Conservation (phyloP, 1,139 yeast species). For the Yamadazyma aaseri region DNA sequence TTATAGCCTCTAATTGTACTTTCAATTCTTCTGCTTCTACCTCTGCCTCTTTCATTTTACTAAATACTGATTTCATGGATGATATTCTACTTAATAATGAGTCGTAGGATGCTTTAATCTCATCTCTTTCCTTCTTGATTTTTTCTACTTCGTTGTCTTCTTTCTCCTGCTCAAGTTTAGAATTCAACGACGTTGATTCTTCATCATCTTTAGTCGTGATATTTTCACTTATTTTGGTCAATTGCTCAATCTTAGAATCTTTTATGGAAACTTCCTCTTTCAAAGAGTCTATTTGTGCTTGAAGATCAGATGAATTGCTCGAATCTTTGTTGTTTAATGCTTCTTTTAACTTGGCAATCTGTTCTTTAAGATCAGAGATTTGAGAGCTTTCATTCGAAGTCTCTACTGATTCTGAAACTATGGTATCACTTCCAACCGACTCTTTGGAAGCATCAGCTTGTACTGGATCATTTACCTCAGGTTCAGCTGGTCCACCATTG, state of each 20-base stretch:
- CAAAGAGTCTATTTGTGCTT: neutral
- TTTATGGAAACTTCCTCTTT: neutral
- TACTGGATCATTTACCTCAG: neutral
- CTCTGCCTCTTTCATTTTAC: constrained; percentile 75
- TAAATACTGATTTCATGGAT: constrained; percentile 74
- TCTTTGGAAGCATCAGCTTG: neutral
- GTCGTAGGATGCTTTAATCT: constrained; percentile 70
- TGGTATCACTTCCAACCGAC: neutral
- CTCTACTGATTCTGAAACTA: neutral
- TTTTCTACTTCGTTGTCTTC: constrained; percentile 6
- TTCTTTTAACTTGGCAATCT: neutral
- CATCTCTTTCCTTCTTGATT: constrained; percentile 54
- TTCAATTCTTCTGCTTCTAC: constrained; percentile 63
- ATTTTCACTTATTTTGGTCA: neutral
- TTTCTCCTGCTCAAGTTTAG: neutral
- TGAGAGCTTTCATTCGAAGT: too few relatives aligned
- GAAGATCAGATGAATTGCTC: constrained; percentile 4
- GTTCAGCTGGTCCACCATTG: constrained; percentile 1
- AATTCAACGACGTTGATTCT: neutral
- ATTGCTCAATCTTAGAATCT: neutral
- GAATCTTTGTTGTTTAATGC: constrained; percentile 1
- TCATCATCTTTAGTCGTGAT: neutral
- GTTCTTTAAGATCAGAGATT: neutral
- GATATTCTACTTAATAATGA: constrained; percentile 71
- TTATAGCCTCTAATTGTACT: constrained; percentile 30